Base-by-base conservation (phyloP, 768 basidiomycete genomes). In the Tulasnella sp. region DNA sequence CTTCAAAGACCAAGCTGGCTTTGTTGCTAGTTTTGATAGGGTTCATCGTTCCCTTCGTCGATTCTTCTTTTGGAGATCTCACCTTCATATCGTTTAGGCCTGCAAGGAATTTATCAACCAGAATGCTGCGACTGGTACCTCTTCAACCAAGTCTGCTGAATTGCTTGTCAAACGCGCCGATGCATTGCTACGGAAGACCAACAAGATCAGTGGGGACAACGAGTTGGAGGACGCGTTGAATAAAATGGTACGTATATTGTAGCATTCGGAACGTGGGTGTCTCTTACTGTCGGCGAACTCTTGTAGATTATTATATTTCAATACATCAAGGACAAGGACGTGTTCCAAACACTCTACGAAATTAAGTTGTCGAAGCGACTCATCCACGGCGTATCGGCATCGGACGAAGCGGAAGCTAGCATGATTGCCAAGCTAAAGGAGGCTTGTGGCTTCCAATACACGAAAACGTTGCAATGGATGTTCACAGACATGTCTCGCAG, bases 371-470 rank as follows among this genome's bases (percentile, higher is more conserved):
- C 94, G 46, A 94, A 93, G 83, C 95, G 97, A 80, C 90, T 99
- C 35, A 95, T 99, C 81, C 91, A 94, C 81, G 90, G 90, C 18
- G 90, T 93, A 2, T 98, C 95, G 15, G 94, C 94, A 9, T 98
- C 96, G 2, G 96, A 98, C 81, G 96, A 99, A 84, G 93, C 92
- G 73, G 97, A 99, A 83, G 92, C 94, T 37, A 96, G 92, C 84
- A 99, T 99, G 97, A 98, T 98, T 81, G 92, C 94, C 73, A 98
- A 98, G 85, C 85, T 99, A 81, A 98, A 97, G 87, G 96, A 96
- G 82, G 93, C 93, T 7, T 98, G 94, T 82, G 97, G 97, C 76
- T 96, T 95, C 85, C 96, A 98, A 82, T 98, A 98, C 84, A 98
- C 96, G 48, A 93, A 92, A 85, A 98, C 98, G 84, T 86, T 99